Percentiles rank a stretch among this genome's conserved stretches.
Conservation (phyloP, 2,329 filamentous ascomycete species). For the Metarhizium album region DNA sequence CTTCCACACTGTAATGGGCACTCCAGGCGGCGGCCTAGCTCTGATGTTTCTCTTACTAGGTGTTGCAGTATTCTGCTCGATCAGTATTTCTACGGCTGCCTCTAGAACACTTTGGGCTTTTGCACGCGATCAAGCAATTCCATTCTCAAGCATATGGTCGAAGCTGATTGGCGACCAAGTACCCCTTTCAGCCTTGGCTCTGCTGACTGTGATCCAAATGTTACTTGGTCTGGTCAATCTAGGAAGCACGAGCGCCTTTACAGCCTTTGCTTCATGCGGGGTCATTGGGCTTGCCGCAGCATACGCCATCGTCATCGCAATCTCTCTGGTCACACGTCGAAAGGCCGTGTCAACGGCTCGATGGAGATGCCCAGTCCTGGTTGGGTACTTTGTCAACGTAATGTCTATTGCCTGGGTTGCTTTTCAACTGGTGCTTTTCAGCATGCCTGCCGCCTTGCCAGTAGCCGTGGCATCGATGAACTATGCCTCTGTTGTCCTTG, state of each 20-base stretch:
- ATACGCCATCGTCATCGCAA: not conserved
- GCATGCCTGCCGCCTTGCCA: not conserved
- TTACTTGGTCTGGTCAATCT: conserved; percentile 46
- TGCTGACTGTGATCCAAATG: conserved; percentile 40
- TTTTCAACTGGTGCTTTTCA: not conserved
- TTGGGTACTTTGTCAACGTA: not conserved
- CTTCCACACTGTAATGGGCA: conserved; percentile 39
- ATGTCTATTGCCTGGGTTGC: not conserved
- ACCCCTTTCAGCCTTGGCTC: conserved; percentile 43
- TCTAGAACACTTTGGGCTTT: conserved; percentile 51
- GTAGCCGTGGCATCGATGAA: not conserved
- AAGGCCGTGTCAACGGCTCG: too few relatives aligned
- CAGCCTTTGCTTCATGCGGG: not conserved
- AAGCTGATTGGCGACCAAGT: conserved; percentile 32
- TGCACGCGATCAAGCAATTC: conserved; percentile 46
- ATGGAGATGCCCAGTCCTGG: not conserved
- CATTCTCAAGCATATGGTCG: conserved; percentile 38
- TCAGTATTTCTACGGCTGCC: conserved; percentile 48
- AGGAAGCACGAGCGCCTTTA: conserved; percentile 18
- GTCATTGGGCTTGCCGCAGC: not conserved
- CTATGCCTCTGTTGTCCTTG: not conserved
- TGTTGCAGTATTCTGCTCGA: conserved; percentile 46
- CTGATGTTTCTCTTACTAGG: conserved; percentile 43
- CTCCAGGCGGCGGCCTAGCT: conserved; percentile 36
- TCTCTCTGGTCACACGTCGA: not conserved